Evolutionary conservation across 495 filamentous ascomycete species (phyloP).

Genomic region (Aspergillus coremiiformis): DNA sequence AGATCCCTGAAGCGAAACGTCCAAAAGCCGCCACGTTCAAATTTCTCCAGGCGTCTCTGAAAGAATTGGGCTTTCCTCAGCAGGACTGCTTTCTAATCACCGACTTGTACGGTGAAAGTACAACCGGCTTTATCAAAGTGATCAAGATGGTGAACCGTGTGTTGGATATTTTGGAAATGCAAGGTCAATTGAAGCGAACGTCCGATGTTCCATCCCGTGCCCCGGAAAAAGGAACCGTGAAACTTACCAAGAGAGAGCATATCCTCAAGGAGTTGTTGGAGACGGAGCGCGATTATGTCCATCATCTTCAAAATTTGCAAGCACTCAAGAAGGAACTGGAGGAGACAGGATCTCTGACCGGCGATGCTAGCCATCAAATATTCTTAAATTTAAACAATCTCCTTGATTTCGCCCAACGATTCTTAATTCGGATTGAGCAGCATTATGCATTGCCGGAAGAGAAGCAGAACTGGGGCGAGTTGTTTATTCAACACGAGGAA

Average conservation of each 20-base stretch:
- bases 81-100: constrained; percentile 85
- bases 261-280: constrained; percentile 85
- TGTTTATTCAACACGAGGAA: constrained; percentile 73
- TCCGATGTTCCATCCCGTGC: constrained; percentile 39
- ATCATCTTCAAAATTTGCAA: constrained; percentile 90
- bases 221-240: constrained; percentile 35
- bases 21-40: constrained; percentile 66
- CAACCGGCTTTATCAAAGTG: constrained; percentile 96
- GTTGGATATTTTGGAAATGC: constrained; percentile 72
- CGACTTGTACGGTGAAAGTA: constrained; percentile 88
- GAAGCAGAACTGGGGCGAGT: constrained; percentile 82
- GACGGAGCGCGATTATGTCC: constrained; percentile 97
- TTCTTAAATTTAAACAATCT: constrained; percentile 94
- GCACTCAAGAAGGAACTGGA: constrained; percentile 86
- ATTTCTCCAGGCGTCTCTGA: constrained; percentile 60
- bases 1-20: constrained; percentile 54
- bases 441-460: constrained; percentile 74
- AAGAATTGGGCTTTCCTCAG: constrained; percentile 65
- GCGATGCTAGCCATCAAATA: constrained; percentile 87
- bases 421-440: constrained; percentile 91
- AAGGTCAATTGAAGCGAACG: constrained; percentile 56
- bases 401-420: constrained; percentile 88
- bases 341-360: constrained; percentile 76
- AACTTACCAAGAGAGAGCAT: constrained; percentile 75
- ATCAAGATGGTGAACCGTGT: constrained; percentile 80